These are phyloP conservation scores for Pythium chondricola DNA, from an alignment of 352 stramenopile genomes.

Conservation along the genomic window DNA sequence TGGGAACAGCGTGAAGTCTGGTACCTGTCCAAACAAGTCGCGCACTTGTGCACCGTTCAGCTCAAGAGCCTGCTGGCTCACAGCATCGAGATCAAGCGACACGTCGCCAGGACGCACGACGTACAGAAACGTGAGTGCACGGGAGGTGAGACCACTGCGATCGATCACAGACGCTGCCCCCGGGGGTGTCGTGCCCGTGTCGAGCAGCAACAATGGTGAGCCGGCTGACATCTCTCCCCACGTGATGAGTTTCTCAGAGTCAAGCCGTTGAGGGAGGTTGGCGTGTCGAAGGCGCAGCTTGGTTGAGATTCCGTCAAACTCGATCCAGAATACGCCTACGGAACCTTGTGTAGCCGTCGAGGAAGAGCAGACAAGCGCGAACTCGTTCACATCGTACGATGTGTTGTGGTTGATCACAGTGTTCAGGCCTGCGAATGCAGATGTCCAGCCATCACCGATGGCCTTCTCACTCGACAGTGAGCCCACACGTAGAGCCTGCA, in stretches of 20 bases:
- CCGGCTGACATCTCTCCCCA: conserved; percentile 40
- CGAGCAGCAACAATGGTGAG: conserved; percentile 35
- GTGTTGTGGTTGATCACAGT: conserved; percentile 49
- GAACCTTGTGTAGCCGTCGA: not conserved
- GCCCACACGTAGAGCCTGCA: conserved; percentile 10
- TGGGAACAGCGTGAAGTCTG: conserved; percentile 54
- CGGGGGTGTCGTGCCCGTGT: conserved; percentile 23
- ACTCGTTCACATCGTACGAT: conserved; percentile 30
- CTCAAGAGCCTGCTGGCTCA: conserved; percentile 29
- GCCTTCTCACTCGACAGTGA: not conserved
- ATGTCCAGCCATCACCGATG: not conserved
- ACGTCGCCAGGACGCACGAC: conserved; percentile 35
- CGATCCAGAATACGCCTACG: conserved; percentile 55
- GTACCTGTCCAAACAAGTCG: conserved; percentile 32
- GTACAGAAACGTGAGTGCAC: conserved; percentile 42
- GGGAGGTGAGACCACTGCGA: conserved; percentile 34
- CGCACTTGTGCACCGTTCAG: conserved; percentile 41
- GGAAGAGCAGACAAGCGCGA: conserved; percentile 34
- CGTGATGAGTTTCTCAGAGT: not conserved
- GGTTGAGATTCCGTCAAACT: conserved; percentile 60
- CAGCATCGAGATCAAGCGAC: conserved; percentile 31
- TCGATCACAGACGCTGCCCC: conserved; percentile 50
- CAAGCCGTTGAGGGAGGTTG: conserved; percentile 15
- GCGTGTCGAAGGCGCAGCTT: conserved; percentile 59
- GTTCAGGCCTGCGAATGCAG: conserved; percentile 2